Evolutionary conservation across 2,329 filamentous ascomycete genomes (phyloP).

Genomic region (Neofusicoccum parvum): DNA sequence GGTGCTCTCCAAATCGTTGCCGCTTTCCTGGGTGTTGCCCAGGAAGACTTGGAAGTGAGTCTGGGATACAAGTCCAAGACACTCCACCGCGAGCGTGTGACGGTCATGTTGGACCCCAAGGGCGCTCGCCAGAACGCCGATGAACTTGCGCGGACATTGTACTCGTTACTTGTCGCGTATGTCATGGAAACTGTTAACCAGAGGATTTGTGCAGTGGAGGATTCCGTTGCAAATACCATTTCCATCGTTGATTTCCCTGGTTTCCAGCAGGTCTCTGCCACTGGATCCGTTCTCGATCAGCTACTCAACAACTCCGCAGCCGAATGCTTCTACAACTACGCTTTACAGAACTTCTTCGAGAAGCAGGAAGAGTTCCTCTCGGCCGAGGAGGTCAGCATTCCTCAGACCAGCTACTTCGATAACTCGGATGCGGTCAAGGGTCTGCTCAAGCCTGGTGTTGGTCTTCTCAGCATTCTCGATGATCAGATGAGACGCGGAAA

Average conservation of each 20-base stretch:
- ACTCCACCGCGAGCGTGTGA: constrained; percentile 94
- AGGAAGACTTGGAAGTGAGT: constrained; percentile 80
- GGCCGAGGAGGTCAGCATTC: constrained; percentile 86
- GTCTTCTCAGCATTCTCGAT: constrained; percentile 89
- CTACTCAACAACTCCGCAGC: constrained; percentile 92
- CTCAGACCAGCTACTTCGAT: constrained; percentile 95
- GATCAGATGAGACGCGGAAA: constrained; percentile 91
- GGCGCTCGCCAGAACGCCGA: constrained; percentile 91
- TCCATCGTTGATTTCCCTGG: constrained; percentile 96
- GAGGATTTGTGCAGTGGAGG: constrained; percentile 81
- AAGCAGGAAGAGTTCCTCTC: constrained; percentile 91
- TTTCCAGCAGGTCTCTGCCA: constrained; percentile 82
- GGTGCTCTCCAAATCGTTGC: constrained; percentile 83
- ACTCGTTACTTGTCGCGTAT: constrained; percentile 90
- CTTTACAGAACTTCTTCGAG: constrained; percentile 94
- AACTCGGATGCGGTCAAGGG: constrained; percentile 94
- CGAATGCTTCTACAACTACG: constrained; percentile 90
- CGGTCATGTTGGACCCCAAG: constrained; percentile 91
- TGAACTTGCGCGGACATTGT: constrained; percentile 88
- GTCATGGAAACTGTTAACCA: constrained; percentile 93
- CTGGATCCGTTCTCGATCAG: constrained; percentile 85
- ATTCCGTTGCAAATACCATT: constrained; percentile 87
- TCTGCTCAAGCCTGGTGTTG: constrained; percentile 88
- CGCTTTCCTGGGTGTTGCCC: constrained; percentile 88
- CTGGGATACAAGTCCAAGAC: constrained; percentile 97